Percentiles rank a stretch among this genome's conserved stretches.
Conservation (phyloP, 495 filamentous ascomycete species). For the Annulohypoxylon stygium region DNA sequence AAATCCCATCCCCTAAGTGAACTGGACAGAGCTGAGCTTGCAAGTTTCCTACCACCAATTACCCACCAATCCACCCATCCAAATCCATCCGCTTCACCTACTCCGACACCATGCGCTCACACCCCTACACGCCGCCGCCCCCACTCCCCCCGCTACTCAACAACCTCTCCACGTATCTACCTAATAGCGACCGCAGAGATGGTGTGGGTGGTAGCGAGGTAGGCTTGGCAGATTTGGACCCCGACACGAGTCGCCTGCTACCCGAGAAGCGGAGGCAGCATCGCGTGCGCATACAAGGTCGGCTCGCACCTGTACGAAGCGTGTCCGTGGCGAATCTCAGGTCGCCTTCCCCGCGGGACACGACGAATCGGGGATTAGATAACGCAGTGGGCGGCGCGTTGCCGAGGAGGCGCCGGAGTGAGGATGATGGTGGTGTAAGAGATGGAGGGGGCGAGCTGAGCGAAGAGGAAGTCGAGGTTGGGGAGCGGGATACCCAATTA, state of each 20-base stretch:
- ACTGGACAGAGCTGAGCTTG: neutral
- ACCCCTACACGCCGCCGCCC: conserved; percentile 52
- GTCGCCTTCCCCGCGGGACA: neutral
- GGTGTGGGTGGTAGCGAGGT: conserved; percentile 42
- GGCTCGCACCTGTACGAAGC: conserved; percentile 52
- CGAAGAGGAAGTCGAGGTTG: conserved; percentile 32
- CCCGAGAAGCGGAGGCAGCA: conserved; percentile 44
- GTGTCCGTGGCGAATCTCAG: conserved; percentile 48
- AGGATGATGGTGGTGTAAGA: conserved; percentile 11
- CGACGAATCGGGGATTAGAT: conserved; percentile 29
- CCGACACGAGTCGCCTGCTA: conserved; percentile 58
- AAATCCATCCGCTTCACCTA: conserved; percentile 1
- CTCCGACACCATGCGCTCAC: conserved; percentile 52
- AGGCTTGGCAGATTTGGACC: conserved; percentile 59
- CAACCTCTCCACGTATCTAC: conserved; percentile 62
- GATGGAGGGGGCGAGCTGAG: neutral
- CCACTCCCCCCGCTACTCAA: conserved; percentile 56
- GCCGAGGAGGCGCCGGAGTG: conserved; percentile 22
- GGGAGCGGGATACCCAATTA: conserved; percentile 52
- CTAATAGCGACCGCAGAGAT: conserved; percentile 59
- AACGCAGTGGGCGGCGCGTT: conserved; percentile 30
- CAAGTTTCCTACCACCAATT: neutral
- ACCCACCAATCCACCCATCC: neutral
- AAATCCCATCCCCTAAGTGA: neutral
- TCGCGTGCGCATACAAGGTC: conserved; percentile 55